A percentile compares a stretch with the other conserved stretches of the same genome.
These are phyloP conservation scores for Pinus tabuliformis DNA, from an alignment of 75 land plant genomes.

Conservation along the genomic window DNA sequence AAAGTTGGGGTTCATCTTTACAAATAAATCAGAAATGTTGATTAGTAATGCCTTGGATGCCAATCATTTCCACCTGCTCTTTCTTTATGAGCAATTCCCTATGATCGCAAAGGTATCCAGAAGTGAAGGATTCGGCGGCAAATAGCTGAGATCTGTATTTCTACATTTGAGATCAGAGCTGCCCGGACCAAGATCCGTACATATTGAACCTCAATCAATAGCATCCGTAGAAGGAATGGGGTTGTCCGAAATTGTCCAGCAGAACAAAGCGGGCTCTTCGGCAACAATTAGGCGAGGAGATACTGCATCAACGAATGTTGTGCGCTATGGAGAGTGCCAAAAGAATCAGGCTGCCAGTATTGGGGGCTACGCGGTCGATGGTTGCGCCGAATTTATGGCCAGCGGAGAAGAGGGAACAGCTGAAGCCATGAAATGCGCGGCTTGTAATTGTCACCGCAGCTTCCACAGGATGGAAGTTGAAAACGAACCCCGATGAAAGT, in stretches of 20 bases:
- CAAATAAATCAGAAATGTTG: too few relatives aligned
- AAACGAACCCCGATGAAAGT: too few relatives aligned
- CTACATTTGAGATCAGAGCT: not conserved
- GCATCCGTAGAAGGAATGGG: not conserved
- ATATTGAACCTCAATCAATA: not conserved
- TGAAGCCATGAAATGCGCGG: conserved; percentile 39
- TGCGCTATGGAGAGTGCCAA: conserved; percentile 36
- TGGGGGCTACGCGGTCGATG: conserved; percentile 47
- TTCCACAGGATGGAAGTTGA: conserved; percentile 25
- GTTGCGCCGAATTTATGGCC: conserved; percentile 51
- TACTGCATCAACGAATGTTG: conserved; percentile 1
- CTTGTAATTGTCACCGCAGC: conserved; percentile 47
- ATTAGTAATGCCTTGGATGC: too few relatives aligned
- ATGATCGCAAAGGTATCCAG: too few relatives aligned
- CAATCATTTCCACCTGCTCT: too few relatives aligned
- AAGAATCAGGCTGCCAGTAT: conserved; percentile 44
- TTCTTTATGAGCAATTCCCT: too few relatives aligned
- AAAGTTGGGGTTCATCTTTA: too few relatives aligned
- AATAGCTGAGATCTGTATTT: not conserved
- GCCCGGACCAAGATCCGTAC: not conserved
- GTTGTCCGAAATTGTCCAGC: not conserved
- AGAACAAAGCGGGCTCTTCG: not conserved
- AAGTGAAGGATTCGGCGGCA: not conserved
- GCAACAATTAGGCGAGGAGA: not conserved
- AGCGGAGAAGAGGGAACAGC: conserved; percentile 39